Conservation (phyloP, 1,284 basidiomycete genomes). For the Agaricales sp. region DNA sequence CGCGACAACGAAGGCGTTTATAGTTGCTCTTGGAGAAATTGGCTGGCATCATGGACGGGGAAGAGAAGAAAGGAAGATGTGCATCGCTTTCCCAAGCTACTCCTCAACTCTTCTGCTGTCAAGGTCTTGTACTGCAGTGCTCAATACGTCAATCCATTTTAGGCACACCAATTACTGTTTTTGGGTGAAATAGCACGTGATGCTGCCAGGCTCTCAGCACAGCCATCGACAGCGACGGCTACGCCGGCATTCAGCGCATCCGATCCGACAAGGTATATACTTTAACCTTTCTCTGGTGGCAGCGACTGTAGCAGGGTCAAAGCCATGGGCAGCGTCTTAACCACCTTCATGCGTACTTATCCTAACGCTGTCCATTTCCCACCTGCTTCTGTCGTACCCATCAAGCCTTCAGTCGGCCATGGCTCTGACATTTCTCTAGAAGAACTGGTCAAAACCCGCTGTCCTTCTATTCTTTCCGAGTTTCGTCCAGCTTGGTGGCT, state of each 20-base stretch:
- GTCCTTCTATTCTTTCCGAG: constrained; percentile 41
- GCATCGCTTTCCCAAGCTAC: no score
- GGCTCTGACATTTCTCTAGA: constrained; percentile 32
- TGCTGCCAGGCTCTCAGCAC: no score
- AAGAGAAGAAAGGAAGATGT: no score
- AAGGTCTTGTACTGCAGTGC: no score
- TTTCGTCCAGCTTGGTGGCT: constrained; percentile 66
- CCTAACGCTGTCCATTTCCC: constrained; percentile 26
- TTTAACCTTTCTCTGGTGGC: no score
- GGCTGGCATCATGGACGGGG: constrained; percentile 11
- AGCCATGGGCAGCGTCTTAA: constrained; percentile 17
- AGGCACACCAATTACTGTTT: no score
- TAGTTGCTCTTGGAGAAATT: constrained; percentile 15
- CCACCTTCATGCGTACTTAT: constrained; percentile 25
- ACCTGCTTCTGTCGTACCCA: constrained; percentile 21
- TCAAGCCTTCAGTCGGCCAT: constrained; percentile 23
- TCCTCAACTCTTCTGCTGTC: no score
- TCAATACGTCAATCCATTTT: no score
- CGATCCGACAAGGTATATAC: no score
- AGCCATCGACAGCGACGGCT: no score
- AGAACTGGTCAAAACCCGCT: constrained; percentile 43
- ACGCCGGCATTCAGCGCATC: no score
- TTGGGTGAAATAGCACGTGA: no score
- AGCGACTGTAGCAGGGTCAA: background rate
- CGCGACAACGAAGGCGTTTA: constrained; percentile 38